Base-by-base conservation (phyloP, 805 yeast genomes). In the Candida methanosorbosa region DNA sequence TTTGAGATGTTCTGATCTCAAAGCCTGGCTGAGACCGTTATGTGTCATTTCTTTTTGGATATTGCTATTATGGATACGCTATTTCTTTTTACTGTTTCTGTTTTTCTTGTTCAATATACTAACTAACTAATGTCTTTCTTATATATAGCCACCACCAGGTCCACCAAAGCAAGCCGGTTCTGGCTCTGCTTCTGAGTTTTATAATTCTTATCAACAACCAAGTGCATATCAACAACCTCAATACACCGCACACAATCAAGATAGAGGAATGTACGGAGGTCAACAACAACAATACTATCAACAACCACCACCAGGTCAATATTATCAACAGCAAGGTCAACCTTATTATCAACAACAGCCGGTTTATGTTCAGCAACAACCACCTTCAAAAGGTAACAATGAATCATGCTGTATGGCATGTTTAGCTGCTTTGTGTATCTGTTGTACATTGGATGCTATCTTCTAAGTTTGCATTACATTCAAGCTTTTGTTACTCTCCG, bases 361-460 rank as follows among this genome's bases (percentile, higher is more conserved):
- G 0, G 61, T 70, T 9, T 70, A 70, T 34, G 75, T 70, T 17
- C 78, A 71, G 43, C 77, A 70, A 44, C 76, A 68, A 43, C 68
- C 54, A 33, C 68, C 65, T 7, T 63, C 54, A 23, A 44, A 44
- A 22, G 48, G 49, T 17, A 61, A 59, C 32, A 59, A 59, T 35
- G 50, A 53, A 9, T 69, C 58, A 39, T 72, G 78, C 54, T 55
- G 70, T 45, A 55, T 68, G 45, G 78, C 70, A 11, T 72, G 78
- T 58, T 49, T 72, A 30, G 76, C 72, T 17, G 75, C 72, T 18
- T 37, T 71, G 50, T 72, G 78, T 65, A 41, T 72, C 39, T 72
- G 79, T 49, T 71, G 74, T 50, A 66, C 78, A 18, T 44, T 72
- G 38, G 77, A 72, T 45, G 66, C 72, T 36, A 34, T 72, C 14